phyloP scores from a whole-genome alignment of 148 eudicot species.

The Rhododendron williamsianum region DNA sequence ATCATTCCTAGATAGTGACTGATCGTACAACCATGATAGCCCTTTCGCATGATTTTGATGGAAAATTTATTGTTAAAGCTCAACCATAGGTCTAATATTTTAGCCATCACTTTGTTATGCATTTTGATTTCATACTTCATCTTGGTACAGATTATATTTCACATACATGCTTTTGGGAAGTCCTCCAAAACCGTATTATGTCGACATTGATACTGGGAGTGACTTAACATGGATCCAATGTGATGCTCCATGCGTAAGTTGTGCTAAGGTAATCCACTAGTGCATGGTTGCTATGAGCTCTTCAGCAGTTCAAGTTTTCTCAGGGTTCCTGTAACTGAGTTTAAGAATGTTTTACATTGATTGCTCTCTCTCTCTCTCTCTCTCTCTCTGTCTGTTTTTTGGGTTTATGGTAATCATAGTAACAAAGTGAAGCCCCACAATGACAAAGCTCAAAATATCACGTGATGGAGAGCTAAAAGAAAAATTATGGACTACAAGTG shows the following conservation, averaged over 20 bases:
- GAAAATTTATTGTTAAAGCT: background rate
- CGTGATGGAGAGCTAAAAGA: background rate
- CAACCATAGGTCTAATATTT: background rate
- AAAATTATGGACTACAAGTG: background rate
- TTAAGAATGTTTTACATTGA: background rate
- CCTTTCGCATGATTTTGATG: background rate
- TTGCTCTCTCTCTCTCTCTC: background rate
- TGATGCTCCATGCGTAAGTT: slow-evolving; percentile 68
- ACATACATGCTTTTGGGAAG: slow-evolving; percentile 41
- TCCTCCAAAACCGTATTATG: slow-evolving; percentile 56
- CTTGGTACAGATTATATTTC: slow-evolving; percentile 41
- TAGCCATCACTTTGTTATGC: background rate
- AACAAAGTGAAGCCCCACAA: background rate
- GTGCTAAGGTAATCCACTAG: slow-evolving; percentile 43
- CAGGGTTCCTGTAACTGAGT: background rate
- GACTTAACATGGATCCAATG: slow-evolving; percentile 71
- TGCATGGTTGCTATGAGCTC: background rate
- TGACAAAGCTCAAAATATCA: background rate
- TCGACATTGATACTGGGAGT: slow-evolving; percentile 66
- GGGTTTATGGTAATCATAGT: background rate
- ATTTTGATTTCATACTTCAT: background rate
- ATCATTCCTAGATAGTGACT: background rate
- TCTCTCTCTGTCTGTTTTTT: background rate
- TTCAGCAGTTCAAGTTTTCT: background rate
- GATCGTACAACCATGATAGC: background rate